Base-by-base conservation (phyloP, 495 filamentous ascomycete species). In the Annulohypoxylon bovei region DNA sequence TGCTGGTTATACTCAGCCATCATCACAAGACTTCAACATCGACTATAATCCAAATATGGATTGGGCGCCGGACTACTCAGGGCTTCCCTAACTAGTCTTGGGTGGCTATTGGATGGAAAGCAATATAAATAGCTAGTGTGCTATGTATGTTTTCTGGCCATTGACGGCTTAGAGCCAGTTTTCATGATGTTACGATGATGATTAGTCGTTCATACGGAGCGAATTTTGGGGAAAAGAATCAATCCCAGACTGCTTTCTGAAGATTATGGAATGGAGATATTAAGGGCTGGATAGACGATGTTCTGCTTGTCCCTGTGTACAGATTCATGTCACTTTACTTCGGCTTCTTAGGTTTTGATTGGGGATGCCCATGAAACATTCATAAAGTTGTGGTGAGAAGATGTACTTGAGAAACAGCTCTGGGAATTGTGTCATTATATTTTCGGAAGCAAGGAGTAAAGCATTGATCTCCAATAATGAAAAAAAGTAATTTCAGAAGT, bases 11-110 rank as follows among this genome's bases (percentile, higher is more conserved):
- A 77, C 69, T 8, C 82, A 83, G 66, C 78, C 80, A 27, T 79
- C 78, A 4, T 78, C 78, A 30, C 81, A 84, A 61, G 81, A 82
- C 27, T 80, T 80, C 53, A 74, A 76, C 54, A 70, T 80, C 16
- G 82, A 84, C 25, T 77, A 69, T 27, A 74, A 35, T 44, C 27
- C 66, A 22, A 9, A 16, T 0, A 77, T 77, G 75, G 75, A 77
- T 42, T 84, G 82, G 82, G 55, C 72, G n/a, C 69, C 79, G 3
- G 80, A 82, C 3, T 76, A 76, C 14, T 28, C 70, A 68, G 14
- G 68, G 62, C 11, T 79, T 76, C 52, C 63, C 77, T 57, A 62
- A 52, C 37, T 59, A 70, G 46, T 52, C 28, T 0, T 44, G 25
- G 32, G 12, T 35, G 42, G 27, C 28, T 37, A 58, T 65, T 58